Base-by-base conservation (phyloP, 495 filamentous ascomycete genomes). In the Aspergillus saccharolyticus region DNA sequence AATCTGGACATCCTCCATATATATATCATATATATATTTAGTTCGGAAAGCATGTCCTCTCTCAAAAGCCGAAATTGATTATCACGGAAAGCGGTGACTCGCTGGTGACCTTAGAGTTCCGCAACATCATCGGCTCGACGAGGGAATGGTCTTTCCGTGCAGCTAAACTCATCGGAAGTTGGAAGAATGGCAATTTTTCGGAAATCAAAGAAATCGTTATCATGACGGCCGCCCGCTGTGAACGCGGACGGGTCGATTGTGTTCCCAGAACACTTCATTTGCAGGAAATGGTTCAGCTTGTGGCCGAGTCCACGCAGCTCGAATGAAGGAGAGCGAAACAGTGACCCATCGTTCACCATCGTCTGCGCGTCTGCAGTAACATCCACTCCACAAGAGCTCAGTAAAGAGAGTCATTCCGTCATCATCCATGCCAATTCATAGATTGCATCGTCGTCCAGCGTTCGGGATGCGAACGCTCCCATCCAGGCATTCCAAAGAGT, bases 41-140 rank as follows among this genome's bases (percentile, higher is more conserved):
- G 68, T 52, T 86, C 86, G 0, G 72, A 79, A 0, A 91, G 69
- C 80, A 91, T 84, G 55, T 93, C 89, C 59, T 93, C 88, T 4
- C 89, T 72, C 2, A 90, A 69, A 1, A 93, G 80, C 0, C 89
- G 86, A 61, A 90, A 95, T 54, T 92, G 88, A 61, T 90, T 91
- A 63, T 91, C 89, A 0, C 0, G 65, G 67, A 0, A 78, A 59
- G 0, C 86, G 82, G 12, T 66, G 59, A n/a, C n/a, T n/a, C n/a
- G n/a, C n/a, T n/a, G 25, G 25, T 3, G 25, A 28, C 25, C 4
- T 28, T 28, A 1, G 16, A 70, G 9, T 2, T 60, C 30, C 0
- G 59, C 57, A 1, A 82, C 67, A 12, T 73, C 77, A 0, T 72
- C 68, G 2, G 74, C 78, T 10, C 66, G 77, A 6, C 75, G 76